These are phyloP conservation scores for Zalerion maritima DNA, from an alignment of 495 filamentous ascomycete genomes.

Conservation along the genomic window DNA sequence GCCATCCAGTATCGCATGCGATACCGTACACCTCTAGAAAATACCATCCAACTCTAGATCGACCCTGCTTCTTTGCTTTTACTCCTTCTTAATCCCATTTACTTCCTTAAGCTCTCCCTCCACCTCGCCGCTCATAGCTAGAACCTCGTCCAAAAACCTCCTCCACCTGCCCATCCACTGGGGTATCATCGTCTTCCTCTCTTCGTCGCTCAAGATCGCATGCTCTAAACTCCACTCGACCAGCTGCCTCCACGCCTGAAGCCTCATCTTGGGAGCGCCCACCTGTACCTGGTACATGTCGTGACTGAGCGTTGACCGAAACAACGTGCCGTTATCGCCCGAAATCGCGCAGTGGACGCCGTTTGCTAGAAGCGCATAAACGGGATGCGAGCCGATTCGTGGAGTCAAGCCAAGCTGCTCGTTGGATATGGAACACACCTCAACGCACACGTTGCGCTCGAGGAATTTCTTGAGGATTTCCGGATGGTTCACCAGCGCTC, in stretches of 20 bases:
- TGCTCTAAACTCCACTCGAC: constrained; percentile 39
- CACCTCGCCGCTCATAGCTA: too few relatives aligned
- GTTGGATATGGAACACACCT: constrained; percentile 84
- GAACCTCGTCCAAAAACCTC: too few relatives aligned
- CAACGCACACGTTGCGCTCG: constrained; percentile 65
- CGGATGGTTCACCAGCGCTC: constrained; percentile 75
- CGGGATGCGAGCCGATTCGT: constrained; percentile 29
- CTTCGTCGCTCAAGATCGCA: constrained; percentile 26
- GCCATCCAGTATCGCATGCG: too few relatives aligned
- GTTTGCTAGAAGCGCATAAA: constrained; percentile 35
- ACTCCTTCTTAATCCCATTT: too few relatives aligned
- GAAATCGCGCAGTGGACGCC: constrained; percentile 38
- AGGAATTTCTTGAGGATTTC: constrained; percentile 71
- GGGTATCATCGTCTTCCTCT: constrained; percentile 14
- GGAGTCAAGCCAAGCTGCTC: constrained; percentile 49
- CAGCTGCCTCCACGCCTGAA: constrained; percentile 39
- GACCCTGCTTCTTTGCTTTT: too few relatives aligned
- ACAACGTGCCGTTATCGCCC: constrained; percentile 41
- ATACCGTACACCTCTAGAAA: too few relatives aligned
- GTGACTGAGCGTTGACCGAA: constrained; percentile 38
- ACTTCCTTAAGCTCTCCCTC: too few relatives aligned
- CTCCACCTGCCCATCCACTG: constrained; percentile 33
- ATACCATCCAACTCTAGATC: too few relatives aligned
- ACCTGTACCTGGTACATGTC: constrained; percentile 43
- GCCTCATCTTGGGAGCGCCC: constrained; percentile 34